These are phyloP conservation scores for Aspergillus amoenus DNA, from an alignment of 2,329 filamentous ascomycete species.

Conservation along the genomic window DNA sequence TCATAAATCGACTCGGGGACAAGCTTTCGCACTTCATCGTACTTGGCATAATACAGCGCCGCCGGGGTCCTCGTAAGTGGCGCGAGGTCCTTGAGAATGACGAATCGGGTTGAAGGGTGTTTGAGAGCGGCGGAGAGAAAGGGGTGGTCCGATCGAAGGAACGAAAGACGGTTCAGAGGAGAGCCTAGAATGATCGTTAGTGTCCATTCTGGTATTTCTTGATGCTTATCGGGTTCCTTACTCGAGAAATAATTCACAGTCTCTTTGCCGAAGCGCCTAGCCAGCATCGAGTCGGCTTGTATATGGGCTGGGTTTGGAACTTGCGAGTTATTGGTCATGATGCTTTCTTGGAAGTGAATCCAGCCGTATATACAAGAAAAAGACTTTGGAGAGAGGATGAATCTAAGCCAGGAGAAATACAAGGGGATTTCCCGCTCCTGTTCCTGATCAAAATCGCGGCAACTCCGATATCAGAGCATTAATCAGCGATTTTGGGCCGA, in stretches of 20 bases:
- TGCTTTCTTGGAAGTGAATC: slow-evolving; percentile 8
- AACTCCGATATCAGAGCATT: slow-evolving; percentile 15
- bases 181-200: slow-evolving; percentile 37
- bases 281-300: slow-evolving; percentile 57
- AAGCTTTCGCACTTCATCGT: slow-evolving; percentile 67
- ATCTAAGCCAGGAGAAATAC: neutral
- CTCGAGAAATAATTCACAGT: slow-evolving; percentile 54
- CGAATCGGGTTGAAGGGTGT: slow-evolving; percentile 57
- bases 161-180: slow-evolving; percentile 51
- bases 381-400: neutral
- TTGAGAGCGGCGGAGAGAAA: slow-evolving; percentile 50
- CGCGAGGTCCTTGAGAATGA: slow-evolving; percentile 76
- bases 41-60: slow-evolving; percentile 67
- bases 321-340: slow-evolving; percentile 31
- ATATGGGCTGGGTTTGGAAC: slow-evolving; percentile 60
- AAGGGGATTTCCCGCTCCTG: neutral
- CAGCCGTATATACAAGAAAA: neutral
- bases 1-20: slow-evolving; percentile 71
- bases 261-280: slow-evolving; percentile 50
- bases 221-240: slow-evolving; percentile 22
- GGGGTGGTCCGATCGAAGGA: slow-evolving; percentile 47
- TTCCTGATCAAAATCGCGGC: neutral
- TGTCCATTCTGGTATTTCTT: neutral
- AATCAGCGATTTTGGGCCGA: slow-evolving; percentile 12
- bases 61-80: slow-evolving; percentile 65